Percentiles rank a stretch among this genome's conserved stretches.
Conservation (phyloP, 1,139 yeast genomes). For the Hansenula lynferdii region DNA sequence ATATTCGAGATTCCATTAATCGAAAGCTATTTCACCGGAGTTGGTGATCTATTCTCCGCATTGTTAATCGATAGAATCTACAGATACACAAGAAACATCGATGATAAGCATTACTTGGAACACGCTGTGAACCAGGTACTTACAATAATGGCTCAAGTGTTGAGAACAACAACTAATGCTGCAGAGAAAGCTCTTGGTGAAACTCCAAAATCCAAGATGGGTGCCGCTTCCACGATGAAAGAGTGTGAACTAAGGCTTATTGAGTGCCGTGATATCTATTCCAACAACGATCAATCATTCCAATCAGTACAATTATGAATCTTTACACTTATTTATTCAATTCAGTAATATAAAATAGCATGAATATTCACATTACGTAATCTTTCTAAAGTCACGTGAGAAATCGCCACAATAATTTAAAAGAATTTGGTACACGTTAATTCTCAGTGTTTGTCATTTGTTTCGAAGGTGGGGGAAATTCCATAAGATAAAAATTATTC, state of each 20-base stretch:
- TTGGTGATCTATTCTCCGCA: conserved; percentile 68
- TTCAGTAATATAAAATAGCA: too few relatives aligned
- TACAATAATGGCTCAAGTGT: conserved; percentile 20
- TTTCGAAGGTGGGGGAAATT: too few relatives aligned
- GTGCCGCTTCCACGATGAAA: conserved; percentile 33
- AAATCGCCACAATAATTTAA: too few relatives aligned
- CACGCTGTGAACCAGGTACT: conserved; percentile 20
- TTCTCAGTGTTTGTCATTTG: too few relatives aligned
- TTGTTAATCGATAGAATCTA: conserved; percentile 46
- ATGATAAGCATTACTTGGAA: conserved; percentile 6
- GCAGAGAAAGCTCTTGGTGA: conserved; percentile 22
- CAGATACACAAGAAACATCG: conserved; percentile 6
- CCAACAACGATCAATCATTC: conserved; percentile 13
- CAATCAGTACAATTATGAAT: conserved; percentile 3
- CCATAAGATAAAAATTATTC: too few relatives aligned
- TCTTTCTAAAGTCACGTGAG: too few relatives aligned
- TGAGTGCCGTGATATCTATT: conserved; percentile 28
- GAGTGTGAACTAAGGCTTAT: conserved; percentile 33
- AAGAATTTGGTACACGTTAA: too few relatives aligned
- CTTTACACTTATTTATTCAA: too few relatives aligned
- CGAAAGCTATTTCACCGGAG: conserved; percentile 68
- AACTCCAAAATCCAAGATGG: conserved; percentile 28
- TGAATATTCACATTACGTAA: too few relatives aligned
- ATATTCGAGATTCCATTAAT: conserved; percentile 46
- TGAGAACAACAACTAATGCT: conserved; percentile 16